These are phyloP conservation scores for Ceratobasidium theobromae DNA, from an alignment of 1,284 basidiomycete genomes.

Conservation along the genomic window DNA sequence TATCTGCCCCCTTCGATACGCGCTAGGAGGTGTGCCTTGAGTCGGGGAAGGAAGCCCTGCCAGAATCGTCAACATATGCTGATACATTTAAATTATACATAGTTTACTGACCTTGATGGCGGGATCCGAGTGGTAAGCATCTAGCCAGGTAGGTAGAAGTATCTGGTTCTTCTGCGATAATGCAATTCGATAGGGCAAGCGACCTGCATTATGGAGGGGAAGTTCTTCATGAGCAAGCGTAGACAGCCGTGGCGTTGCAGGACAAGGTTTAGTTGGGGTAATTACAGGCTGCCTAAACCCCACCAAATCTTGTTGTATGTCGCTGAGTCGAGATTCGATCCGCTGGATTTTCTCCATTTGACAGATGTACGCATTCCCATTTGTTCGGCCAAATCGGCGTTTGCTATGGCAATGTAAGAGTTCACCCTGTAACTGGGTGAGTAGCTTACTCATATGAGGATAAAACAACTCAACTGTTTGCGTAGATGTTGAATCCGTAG, in stretches of 20 bases:
- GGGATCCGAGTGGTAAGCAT: neutral
- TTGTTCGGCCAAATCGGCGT: neutral
- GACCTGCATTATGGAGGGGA: neutral
- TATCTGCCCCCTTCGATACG: neutral
- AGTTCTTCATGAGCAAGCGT: neutral
- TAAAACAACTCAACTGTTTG: slow-evolving; percentile 40
- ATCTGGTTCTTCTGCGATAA: neutral
- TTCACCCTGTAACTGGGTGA: slow-evolving; percentile 30
- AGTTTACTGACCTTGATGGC: neutral
- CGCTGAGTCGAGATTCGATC: slow-evolving; percentile 1
- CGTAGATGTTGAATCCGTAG: slow-evolving; percentile 45
- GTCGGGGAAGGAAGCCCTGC: slow-evolving; percentile 3
- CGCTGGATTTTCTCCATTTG: slow-evolving; percentile 6
- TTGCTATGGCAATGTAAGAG: neutral
- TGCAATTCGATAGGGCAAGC: slow-evolving; percentile 1
- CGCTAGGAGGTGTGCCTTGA: neutral
- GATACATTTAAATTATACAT: neutral
- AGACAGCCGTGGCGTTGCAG: neutral
- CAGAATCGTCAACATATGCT: neutral
- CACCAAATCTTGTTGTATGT: neutral
- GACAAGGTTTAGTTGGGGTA: neutral
- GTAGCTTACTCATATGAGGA: neutral
- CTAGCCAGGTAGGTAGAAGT: neutral
- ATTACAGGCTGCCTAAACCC: no score
- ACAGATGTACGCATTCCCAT: neutral